These are phyloP conservation scores for Suhomyces xylopsoci DNA, from an alignment of 805 yeast genomes.

Conservation along the genomic window DNA sequence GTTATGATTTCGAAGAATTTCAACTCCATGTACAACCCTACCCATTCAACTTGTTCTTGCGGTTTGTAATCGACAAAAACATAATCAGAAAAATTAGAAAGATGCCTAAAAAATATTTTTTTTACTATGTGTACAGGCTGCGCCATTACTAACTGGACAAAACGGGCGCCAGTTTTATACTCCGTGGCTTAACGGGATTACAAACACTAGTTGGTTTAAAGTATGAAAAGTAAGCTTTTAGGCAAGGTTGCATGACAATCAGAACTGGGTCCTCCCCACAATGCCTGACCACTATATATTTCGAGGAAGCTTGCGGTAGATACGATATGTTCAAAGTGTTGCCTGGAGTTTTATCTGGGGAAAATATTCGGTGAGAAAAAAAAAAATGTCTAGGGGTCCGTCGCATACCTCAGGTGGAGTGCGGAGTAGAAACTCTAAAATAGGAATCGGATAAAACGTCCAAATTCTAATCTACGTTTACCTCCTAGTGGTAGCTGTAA, in stretches of 20 bases:
- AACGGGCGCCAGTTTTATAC: background rate
- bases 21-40: background rate
- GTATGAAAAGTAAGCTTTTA: background rate
- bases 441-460: background rate
- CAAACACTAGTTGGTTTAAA: background rate
- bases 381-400: background rate
- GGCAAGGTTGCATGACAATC: background rate
- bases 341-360: background rate
- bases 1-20: background rate
- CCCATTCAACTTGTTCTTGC: background rate
- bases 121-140: background rate
- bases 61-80: background rate
- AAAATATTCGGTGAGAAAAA: background rate
- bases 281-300: background rate
- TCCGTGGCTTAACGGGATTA: background rate
- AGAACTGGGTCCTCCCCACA: background rate
- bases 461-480: background rate
- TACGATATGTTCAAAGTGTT: background rate
- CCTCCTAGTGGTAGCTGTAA: background rate
- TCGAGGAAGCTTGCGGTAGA: background rate
- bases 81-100: background rate
- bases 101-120: background rate
- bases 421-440: background rate
- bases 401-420: background rate
- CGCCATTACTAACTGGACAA: background rate